Evolutionary conservation across 1,139 yeast species (phyloP).

Genomic region (Pichia sp.): DNA sequence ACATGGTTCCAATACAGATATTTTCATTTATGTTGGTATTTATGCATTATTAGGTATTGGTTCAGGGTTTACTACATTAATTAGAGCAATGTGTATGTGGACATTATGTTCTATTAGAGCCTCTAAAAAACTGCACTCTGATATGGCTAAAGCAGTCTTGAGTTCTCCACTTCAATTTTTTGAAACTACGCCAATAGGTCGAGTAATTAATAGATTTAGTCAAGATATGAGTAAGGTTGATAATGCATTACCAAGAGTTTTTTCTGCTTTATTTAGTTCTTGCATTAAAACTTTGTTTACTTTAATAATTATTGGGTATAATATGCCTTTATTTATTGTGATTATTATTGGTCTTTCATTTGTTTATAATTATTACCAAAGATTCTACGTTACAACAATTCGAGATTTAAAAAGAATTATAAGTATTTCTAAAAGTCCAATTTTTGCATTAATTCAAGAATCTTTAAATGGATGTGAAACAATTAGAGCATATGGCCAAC

Average conservation of each 20-base stretch:
- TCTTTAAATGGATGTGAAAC: constrained; percentile 56
- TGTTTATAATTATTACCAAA: constrained; percentile 48
- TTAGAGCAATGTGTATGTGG: constrained; percentile 53
- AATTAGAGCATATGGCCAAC: constrained; percentile 49
- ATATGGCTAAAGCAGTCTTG: constrained; percentile 57
- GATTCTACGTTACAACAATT: constrained; percentile 46
- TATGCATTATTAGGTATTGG: constrained; percentile 56
- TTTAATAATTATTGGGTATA: constrained; percentile 42
- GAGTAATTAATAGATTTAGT: constrained; percentile 62
- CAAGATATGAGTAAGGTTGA: constrained; percentile 66
- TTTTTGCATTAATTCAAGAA: constrained; percentile 60
- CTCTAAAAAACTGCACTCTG: constrained; percentile 53
- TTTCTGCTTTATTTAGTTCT: constrained; percentile 40
- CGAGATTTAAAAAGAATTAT: constrained; percentile 53
- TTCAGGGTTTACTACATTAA: constrained; percentile 41
- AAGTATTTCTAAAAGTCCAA: constrained; percentile 50
- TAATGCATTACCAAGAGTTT: constrained; percentile 41
- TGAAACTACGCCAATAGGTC: constrained; percentile 77
- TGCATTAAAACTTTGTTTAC: constrained; percentile 43
- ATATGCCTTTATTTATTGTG: constrained; percentile 46
- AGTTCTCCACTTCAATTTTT: constrained; percentile 73
- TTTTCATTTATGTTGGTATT: constrained; percentile 49
- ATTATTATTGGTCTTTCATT: constrained; percentile 38
- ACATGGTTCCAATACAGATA: constrained; percentile 42
- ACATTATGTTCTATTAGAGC: constrained; percentile 57